Conservation (phyloP, 1,139 yeast genomes). For the Taphrina pruni region DNA sequence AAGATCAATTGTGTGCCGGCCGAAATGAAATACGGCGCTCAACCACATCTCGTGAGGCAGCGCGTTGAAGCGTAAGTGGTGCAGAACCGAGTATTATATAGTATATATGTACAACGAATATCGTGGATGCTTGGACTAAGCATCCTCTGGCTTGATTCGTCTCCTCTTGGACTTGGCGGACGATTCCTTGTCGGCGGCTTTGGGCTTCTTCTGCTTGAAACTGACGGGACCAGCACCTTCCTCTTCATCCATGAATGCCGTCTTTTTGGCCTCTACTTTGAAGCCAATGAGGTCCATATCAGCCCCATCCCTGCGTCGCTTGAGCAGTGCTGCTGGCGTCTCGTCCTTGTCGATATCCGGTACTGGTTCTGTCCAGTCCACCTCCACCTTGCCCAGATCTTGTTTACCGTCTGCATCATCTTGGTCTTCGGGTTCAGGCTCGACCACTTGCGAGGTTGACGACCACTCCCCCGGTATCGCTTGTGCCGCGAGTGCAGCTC, state of each 20-base stretch:
- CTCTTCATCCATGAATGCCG: conserved; percentile 5
- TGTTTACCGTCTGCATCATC: neutral
- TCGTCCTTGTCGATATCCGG: conserved; percentile 8
- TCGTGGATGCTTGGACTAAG: neutral
- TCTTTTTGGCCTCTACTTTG: conserved; percentile 20
- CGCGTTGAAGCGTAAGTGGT: too few species aligned
- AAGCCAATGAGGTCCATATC: conserved; percentile 26
- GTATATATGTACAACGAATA: conserved; percentile 3
- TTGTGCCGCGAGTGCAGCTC: conserved; percentile 34
- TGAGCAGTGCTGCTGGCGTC: conserved; percentile 1
- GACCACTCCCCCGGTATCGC: conserved; percentile 34
- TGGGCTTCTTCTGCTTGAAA: conserved; percentile 32
- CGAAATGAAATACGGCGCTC: neutral
- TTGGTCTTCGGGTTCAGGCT: neutral
- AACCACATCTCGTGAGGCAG: too few species aligned
- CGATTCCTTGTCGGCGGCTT: neutral
- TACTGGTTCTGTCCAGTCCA: conserved; percentile 7
- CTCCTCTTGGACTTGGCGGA: conserved; percentile 1
- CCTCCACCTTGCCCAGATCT: neutral
- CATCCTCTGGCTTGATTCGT: neutral
- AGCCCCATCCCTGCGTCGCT: conserved; percentile 31
- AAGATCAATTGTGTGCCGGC: neutral
- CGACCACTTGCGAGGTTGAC: conserved; percentile 3
- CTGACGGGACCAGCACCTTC: conserved; percentile 19
- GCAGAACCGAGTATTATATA: neutral